phyloP scores from a whole-genome alignment of 2,329 filamentous ascomycete genomes.

The Ploettnerulaceae sp. region DNA sequence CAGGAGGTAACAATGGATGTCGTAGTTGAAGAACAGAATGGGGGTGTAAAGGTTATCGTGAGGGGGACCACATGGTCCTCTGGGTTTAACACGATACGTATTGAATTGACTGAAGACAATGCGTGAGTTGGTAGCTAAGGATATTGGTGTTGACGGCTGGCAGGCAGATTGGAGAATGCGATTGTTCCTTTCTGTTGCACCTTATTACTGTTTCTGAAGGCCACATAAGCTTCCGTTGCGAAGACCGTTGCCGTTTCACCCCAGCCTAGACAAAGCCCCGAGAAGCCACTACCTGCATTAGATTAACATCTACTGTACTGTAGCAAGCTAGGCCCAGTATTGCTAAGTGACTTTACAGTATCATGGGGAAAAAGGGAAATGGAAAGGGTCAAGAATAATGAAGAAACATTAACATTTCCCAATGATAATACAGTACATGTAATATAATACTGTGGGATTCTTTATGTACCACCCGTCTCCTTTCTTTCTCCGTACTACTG shows the following conservation, averaged over 20 bases:
- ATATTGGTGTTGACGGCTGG: not conserved
- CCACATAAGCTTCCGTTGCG: conserved; percentile 4
- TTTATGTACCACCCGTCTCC: too few relatives aligned
- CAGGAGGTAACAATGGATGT: not conserved
- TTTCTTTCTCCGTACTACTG: too few relatives aligned
- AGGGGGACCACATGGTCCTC: not conserved
- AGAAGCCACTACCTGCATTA: too few relatives aligned
- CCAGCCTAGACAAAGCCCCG: not conserved
- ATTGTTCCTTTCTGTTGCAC: not conserved
- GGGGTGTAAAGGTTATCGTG: not conserved
- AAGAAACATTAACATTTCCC: too few relatives aligned
- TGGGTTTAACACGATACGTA: not conserved
- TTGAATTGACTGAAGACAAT: not conserved
- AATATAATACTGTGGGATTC: too few relatives aligned
- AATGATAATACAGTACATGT: too few relatives aligned
- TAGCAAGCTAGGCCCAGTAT: too few relatives aligned
- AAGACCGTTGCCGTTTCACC: conserved; percentile 3
- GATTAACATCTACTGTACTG: too few relatives aligned
- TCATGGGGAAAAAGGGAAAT: too few relatives aligned
- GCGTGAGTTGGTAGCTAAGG: not conserved
- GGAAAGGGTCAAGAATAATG: too few relatives aligned
- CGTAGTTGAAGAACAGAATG: not conserved
- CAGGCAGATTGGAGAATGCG: not conserved
- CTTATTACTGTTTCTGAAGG: not conserved
- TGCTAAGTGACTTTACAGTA: too few relatives aligned